Conservation (phyloP, 441 rosid genomes). For the Dalechampia spathulata region DNA sequence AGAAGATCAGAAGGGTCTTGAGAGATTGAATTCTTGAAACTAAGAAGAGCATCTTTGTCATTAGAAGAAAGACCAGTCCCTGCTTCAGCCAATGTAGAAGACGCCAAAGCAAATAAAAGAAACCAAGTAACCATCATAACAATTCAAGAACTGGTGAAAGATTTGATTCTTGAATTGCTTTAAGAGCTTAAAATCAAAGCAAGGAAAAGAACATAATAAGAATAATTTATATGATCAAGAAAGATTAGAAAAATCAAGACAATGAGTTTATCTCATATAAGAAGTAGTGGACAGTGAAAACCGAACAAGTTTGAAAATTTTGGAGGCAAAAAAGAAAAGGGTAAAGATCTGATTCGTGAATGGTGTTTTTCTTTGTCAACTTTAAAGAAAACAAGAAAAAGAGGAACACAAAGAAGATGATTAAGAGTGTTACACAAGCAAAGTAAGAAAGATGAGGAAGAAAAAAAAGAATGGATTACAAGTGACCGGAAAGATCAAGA, state of each 20-base stretch:
- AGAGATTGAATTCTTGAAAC: slow-evolving; percentile 37
- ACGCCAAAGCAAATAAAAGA: slow-evolving; percentile 15
- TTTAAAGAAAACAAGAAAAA: not conserved
- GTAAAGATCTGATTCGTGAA: not conserved
- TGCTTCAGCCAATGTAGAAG: slow-evolving; percentile 11
- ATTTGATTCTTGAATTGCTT: not conserved
- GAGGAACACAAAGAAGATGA: not conserved
- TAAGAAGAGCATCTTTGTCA: slow-evolving; percentile 40
- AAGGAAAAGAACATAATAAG: too few species aligned
- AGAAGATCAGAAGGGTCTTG: slow-evolving; percentile 35
- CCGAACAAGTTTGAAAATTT: not conserved
- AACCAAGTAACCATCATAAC: slow-evolving; percentile 7
- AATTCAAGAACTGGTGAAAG: slow-evolving; percentile 1
- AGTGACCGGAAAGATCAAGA: slow-evolving; percentile 4
- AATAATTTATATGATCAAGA: too few species aligned
- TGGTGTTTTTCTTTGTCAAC: not conserved
- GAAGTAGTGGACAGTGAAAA: not conserved
- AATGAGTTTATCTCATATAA: not conserved
- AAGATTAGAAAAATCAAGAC: too few species aligned
- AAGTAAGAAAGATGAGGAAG: too few species aligned
- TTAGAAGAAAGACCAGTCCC: not conserved
- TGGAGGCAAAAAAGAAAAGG: not conserved
- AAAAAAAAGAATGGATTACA: not conserved
- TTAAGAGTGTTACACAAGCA: too few species aligned
- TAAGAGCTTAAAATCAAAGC: not conserved